These are phyloP conservation scores for Clonostachys solani DNA, from an alignment of 2,329 filamentous ascomycete genomes.

Conservation along the genomic window DNA sequence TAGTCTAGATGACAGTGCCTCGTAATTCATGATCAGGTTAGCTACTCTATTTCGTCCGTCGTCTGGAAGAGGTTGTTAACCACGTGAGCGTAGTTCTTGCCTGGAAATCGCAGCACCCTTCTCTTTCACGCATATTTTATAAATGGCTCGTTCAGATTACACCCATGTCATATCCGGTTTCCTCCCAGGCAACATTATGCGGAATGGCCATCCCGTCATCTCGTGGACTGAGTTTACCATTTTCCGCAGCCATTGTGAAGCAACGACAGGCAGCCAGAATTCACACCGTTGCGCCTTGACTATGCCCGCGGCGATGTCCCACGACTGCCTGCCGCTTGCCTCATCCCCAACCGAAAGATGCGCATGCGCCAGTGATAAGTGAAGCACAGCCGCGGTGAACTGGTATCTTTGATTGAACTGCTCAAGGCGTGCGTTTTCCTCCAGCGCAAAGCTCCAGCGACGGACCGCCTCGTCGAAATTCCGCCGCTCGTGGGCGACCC, in stretches of 20 bases:
- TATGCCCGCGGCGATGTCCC: slow-evolving; percentile 14
- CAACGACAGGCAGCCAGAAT: slow-evolving; percentile 19
- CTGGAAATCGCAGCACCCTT: no score
- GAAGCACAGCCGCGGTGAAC: slow-evolving; percentile 16
- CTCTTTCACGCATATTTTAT: no score
- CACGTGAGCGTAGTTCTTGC: no score
- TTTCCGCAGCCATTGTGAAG: slow-evolving; percentile 18
- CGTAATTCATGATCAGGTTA: no score
- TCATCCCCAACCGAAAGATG: slow-evolving; percentile 12
- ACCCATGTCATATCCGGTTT: slow-evolving; percentile 1
- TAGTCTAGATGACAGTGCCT: no score
- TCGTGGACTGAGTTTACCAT: slow-evolving; percentile 15
- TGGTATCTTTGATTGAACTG: slow-evolving; percentile 8
- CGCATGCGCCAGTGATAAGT: slow-evolving; percentile 19
- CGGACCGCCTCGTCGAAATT: slow-evolving; percentile 8
- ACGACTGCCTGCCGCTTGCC: slow-evolving; percentile 7
- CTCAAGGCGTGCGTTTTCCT: slow-evolving; percentile 10
- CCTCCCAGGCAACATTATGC: slow-evolving; percentile 20
- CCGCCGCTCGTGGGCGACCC: slow-evolving; percentile 9
- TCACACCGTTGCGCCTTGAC: slow-evolving; percentile 18
- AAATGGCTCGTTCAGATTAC: no score
- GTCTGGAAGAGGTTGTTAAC: no score
- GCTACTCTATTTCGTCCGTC: no score
- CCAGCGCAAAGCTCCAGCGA: slow-evolving; percentile 10
- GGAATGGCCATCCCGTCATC: slow-evolving; percentile 17